Conservation (phyloP, 768 basidiomycete species). For the Rickenella mellea region DNA sequence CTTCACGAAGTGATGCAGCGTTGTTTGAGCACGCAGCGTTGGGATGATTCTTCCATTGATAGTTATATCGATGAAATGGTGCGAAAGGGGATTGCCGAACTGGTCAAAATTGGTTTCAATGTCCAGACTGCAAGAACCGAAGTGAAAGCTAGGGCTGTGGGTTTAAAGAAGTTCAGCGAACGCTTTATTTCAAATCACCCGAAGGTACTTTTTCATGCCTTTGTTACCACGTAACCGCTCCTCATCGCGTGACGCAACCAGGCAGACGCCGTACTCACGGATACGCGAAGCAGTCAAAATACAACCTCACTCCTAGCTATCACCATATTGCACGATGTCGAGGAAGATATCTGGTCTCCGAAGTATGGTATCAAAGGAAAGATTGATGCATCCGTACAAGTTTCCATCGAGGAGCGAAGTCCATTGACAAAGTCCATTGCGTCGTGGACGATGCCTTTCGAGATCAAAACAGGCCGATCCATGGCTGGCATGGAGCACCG, state of each 20-base stretch:
- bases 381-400: constrained; percentile 81
- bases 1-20: constrained; percentile 87
- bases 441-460: constrained; percentile 56
- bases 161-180: constrained; percentile 52
- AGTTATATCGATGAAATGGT: constrained; percentile 48
- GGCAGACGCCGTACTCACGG: constrained; percentile 56
- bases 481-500: constrained; percentile 82
- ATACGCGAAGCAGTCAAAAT: constrained; percentile 47
- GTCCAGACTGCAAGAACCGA: constrained; percentile 61
- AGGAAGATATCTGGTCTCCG: constrained; percentile 98
- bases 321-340: constrained; percentile 69
- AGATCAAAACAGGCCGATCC: constrained; percentile 90
- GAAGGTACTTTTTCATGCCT: constrained; percentile 35
- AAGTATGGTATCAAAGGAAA: constrained; percentile 94
- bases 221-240: not conserved
- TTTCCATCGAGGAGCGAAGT: constrained; percentile 25
- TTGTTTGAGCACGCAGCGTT: constrained; percentile 51
- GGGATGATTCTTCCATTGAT: constrained; percentile 59
- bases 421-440: constrained; percentile 15
- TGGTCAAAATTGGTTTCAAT: constrained; percentile 47
- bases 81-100: constrained; percentile 42
- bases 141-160: constrained; percentile 50
- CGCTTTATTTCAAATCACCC: constrained; percentile 58
- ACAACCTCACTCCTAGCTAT: constrained; percentile 59
- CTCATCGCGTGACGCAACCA: constrained; percentile 17